Conservation (phyloP, 345 rosid species). For the Orychophragmus violaceus region DNA sequence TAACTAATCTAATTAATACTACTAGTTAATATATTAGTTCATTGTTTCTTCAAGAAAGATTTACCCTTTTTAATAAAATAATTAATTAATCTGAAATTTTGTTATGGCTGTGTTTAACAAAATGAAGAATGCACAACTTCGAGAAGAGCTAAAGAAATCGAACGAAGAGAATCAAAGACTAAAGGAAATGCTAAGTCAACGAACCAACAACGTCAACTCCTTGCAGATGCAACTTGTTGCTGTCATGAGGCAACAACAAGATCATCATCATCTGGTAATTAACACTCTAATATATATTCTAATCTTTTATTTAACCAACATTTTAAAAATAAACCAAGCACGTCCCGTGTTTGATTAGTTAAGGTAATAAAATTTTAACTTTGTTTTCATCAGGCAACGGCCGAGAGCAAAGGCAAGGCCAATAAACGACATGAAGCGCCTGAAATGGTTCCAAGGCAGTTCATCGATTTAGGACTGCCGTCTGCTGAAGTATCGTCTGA, state of each 20-base stretch:
- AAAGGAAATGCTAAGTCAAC: conserved; percentile 70
- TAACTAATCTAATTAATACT: too few species aligned
- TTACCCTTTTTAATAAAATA: neutral
- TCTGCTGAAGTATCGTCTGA: conserved; percentile 58
- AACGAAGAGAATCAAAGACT: conserved; percentile 62
- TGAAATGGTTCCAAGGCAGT: conserved; percentile 49
- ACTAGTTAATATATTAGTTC: neutral
- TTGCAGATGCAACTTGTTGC: conserved; percentile 64
- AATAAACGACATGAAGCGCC: conserved; percentile 6
- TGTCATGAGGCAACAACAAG: conserved; percentile 53
- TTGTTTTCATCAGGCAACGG: conserved; percentile 11
- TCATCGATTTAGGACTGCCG: conserved; percentile 59
- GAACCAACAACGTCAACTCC: conserved; percentile 53
- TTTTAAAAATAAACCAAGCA: neutral
- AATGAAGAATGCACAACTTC: conserved; percentile 44
- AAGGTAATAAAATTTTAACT: neutral
- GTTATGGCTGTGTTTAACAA: neutral
- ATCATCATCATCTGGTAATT: conserved; percentile 21
- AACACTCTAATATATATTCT: neutral
- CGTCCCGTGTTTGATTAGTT: neutral
- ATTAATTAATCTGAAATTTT: neutral
- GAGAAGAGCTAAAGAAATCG: conserved; percentile 61
- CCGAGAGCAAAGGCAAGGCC: conserved; percentile 11
- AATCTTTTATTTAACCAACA: neutral
- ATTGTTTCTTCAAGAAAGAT: neutral